Evolutionary conservation across 2,329 filamentous ascomycete genomes (phyloP).

Genomic region (Cryphonectria japonica): DNA sequence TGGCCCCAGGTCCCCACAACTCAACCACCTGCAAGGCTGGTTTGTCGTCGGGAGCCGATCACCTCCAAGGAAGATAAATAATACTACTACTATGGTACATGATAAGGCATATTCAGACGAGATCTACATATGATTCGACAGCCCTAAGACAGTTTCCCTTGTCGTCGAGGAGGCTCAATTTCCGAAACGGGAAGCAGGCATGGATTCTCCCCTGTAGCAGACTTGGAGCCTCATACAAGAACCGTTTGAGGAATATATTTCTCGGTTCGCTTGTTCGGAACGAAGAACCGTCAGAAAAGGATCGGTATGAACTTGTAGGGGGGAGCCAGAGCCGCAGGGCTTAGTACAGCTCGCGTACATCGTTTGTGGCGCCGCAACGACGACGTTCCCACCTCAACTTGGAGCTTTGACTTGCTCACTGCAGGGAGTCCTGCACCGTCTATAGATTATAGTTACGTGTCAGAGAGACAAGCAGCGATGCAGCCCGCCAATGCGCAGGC

Average conservation of each 20-base stretch:
- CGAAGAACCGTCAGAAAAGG: not conserved
- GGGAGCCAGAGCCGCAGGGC: not conserved
- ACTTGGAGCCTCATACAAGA: slow-evolving; percentile 21
- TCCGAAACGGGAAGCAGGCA: slow-evolving; percentile 9
- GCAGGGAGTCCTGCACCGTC: not conserved
- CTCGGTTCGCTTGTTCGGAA: slow-evolving; percentile 8
- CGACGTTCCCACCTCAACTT: not conserved
- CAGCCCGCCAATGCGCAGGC: not conserved
- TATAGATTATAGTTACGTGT: not conserved
- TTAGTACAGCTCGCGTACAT: not conserved
- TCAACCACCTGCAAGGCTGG: too few species aligned
- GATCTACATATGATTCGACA: not conserved
- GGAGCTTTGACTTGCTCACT: too few species aligned
- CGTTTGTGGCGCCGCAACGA: not conserved
- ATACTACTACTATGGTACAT: too few species aligned
- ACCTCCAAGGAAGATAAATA: not conserved
- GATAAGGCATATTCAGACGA: not conserved
- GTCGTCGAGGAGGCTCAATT: slow-evolving; percentile 22
- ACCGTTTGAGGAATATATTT: slow-evolving; percentile 19
- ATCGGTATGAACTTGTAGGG: not conserved
- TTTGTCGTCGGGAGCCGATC: not conserved
- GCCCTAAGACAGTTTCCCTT: slow-evolving; percentile 2
- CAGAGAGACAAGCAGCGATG: not conserved
- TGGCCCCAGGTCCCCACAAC: not conserved
- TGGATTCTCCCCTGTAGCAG: slow-evolving; percentile 20